Evolutionary conservation across 2,329 filamentous ascomycete genomes (phyloP).

Genomic region (Macroventuria anomochaeta): DNA sequence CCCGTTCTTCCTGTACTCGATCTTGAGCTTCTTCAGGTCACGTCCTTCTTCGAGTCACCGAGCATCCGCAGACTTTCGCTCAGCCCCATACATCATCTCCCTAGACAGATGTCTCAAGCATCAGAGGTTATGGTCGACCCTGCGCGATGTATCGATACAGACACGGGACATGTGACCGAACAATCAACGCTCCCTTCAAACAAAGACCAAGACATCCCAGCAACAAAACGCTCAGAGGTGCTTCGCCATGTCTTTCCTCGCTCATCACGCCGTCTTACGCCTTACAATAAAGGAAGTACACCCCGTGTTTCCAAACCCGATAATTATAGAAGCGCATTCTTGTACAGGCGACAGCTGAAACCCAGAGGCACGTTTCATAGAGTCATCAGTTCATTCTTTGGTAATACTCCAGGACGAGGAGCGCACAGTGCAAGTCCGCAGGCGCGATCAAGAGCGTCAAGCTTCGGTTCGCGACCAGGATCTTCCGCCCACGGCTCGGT

Average conservation of each 20-base stretch:
- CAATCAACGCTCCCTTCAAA: neutral
- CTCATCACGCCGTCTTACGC: slow-evolving; percentile 14
- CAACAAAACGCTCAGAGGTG: slow-evolving; percentile 29
- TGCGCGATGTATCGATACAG: slow-evolving; percentile 1
- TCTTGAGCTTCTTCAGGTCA: slow-evolving; percentile 18
- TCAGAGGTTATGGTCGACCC: slow-evolving; percentile 2
- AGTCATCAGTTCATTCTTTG: slow-evolving; percentile 39
- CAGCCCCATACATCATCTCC: slow-evolving; percentile 9
- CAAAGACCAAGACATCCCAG: neutral
- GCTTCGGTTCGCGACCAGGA: slow-evolving; percentile 23
- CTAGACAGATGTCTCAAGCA: slow-evolving; percentile 18
- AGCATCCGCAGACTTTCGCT: slow-evolving; percentile 22
- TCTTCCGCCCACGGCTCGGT: slow-evolving; percentile 30
- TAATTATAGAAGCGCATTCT: slow-evolving; percentile 15
- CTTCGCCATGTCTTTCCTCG: slow-evolving; percentile 35
- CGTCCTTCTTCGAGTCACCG: slow-evolving; percentile 27
- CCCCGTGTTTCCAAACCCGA: slow-evolving; percentile 21
- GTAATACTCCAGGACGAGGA: slow-evolving; percentile 13
- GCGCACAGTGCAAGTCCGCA: slow-evolving; percentile 8
- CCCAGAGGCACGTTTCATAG: slow-evolving; percentile 35
- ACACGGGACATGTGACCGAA: neutral
- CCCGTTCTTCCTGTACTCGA: slow-evolving; percentile 29
- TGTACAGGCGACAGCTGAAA: slow-evolving; percentile 23
- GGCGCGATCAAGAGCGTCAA: slow-evolving; percentile 30
- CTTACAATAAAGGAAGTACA: slow-evolving; percentile 5